A percentile compares a stretch with the other conserved stretches of the same genome.
phyloP scores from a whole-genome alignment of 306 rosid genomes.

The Dryas drummondii region DNA sequence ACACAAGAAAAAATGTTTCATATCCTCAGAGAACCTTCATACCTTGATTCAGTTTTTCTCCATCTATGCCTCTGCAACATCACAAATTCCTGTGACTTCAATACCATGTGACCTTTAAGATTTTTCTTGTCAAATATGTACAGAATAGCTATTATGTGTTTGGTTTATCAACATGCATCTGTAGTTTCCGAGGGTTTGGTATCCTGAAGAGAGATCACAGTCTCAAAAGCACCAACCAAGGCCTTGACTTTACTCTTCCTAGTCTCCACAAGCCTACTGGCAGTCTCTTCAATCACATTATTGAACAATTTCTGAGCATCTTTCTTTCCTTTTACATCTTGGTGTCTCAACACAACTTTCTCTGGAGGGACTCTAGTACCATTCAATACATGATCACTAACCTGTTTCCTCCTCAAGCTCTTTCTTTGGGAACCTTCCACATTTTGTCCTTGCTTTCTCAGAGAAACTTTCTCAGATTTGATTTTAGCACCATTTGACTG shows the following conservation, averaged over 20 bases:
- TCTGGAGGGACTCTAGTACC: conserved; percentile 38
- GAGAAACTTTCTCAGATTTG: conserved; percentile 34
- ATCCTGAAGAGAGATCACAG: conserved; percentile 82
- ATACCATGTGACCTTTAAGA: not conserved
- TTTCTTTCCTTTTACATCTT: conserved; percentile 49
- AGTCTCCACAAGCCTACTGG: conserved; percentile 67
- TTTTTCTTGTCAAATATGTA: conserved; percentile 28
- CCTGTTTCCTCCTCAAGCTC: conserved; percentile 38
- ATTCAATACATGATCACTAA: conserved; percentile 30
- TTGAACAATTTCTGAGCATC: conserved; percentile 54
- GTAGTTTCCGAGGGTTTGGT: conserved; percentile 26
- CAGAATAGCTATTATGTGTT: conserved; percentile 23
- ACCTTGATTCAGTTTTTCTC: conserved; percentile 7
- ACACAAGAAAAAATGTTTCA: conserved; percentile 16
- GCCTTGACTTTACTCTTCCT: conserved; percentile 92
- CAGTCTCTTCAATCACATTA: conserved; percentile 93
- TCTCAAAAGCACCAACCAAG: conserved; percentile 87
- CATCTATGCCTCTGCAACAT: conserved; percentile 6
- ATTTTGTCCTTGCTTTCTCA: conserved; percentile 31
- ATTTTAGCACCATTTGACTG: conserved; percentile 33
- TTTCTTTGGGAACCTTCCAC: conserved; percentile 40
- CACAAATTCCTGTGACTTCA: not conserved
- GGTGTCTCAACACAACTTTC: conserved; percentile 71
- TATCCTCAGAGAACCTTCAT: conserved; percentile 7
- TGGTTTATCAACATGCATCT: conserved; percentile 33